Conservation (phyloP, 2,329 filamentous ascomycete species). For the Onygena corvina region DNA sequence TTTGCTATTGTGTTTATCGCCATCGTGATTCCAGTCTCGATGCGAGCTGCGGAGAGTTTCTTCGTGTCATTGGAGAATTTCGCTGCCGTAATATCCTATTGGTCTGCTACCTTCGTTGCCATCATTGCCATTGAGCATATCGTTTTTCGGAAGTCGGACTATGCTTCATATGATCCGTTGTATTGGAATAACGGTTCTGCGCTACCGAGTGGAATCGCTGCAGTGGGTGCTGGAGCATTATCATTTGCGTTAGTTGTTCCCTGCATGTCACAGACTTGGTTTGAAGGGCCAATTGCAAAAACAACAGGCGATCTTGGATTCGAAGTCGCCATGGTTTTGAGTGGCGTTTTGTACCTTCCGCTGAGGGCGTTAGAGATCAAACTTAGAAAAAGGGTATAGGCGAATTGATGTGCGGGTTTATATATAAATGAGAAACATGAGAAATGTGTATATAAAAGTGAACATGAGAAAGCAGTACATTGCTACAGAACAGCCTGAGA, state of each 20-base stretch:
- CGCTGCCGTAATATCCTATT: constrained; percentile 35
- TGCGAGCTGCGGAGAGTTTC: constrained; percentile 48
- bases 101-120: constrained; percentile 49
- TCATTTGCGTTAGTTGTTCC: constrained; percentile 49
- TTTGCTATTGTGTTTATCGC: constrained; percentile 52
- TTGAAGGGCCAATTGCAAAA: constrained; percentile 50
- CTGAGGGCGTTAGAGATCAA: constrained; percentile 13
- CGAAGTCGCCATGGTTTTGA: constrained; percentile 32
- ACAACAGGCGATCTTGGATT: constrained; percentile 47
- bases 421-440: not conserved
- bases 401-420: not conserved
- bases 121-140: constrained; percentile 49
- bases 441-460: not conserved
- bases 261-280: constrained; percentile 60
- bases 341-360: constrained; percentile 15
- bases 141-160: constrained; percentile 44
- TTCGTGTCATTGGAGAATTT: constrained; percentile 41
- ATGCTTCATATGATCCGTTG: constrained; percentile 46
- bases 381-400: constrained; percentile 10
- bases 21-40: constrained; percentile 52
- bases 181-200: constrained; percentile 48
- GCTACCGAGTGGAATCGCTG: constrained; percentile 52
- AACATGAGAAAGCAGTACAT: not conserved
- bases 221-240: constrained; percentile 46
- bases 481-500: not conserved